These are phyloP conservation scores for Passiflora organensis DNA, from an alignment of 345 rosid species.

Conservation along the genomic window DNA sequence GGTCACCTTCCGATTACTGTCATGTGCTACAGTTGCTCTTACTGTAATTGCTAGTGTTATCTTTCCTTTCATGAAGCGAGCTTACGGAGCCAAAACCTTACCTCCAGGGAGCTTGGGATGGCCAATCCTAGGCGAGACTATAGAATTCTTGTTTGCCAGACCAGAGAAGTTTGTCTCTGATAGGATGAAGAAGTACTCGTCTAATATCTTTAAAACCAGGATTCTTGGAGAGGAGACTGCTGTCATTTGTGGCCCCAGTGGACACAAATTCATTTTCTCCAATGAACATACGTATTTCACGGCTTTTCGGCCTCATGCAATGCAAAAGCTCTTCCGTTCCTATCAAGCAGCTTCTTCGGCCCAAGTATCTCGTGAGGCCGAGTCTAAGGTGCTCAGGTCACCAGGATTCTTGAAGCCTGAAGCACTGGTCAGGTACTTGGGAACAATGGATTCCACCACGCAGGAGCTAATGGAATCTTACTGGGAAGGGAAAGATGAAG, in stretches of 20 bases:
- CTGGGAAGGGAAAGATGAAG: conserved; percentile 37
- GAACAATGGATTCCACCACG: conserved; percentile 43
- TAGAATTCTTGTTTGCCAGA: conserved; percentile 42
- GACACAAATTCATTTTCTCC: conserved; percentile 52
- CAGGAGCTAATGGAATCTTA: conserved; percentile 31
- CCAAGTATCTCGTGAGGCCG: conserved; percentile 20
- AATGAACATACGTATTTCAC: conserved; percentile 53
- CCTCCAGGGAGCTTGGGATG: conserved; percentile 67
- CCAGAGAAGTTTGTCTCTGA: conserved; percentile 44
- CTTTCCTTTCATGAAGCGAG: neutral
- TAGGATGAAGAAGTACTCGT: conserved; percentile 44
- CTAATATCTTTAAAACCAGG: conserved; percentile 46
- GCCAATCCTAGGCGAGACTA: conserved; percentile 46
- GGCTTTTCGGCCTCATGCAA: conserved; percentile 44
- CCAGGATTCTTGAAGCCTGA: conserved; percentile 51
- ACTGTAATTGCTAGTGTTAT: neutral
- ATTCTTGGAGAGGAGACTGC: conserved; percentile 49
- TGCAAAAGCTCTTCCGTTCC: conserved; percentile 46
- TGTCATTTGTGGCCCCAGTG: conserved; percentile 52
- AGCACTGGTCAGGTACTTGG: conserved; percentile 44
- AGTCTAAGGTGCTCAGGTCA: conserved; percentile 24
- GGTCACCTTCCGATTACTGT: conserved; percentile 1
- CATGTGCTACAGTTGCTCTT: neutral
- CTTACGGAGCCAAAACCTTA: conserved; percentile 18
- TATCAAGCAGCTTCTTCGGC: conserved; percentile 21